Conservation (phyloP, 148 eudicot species). For the Fagopyrum esculentum region DNA sequence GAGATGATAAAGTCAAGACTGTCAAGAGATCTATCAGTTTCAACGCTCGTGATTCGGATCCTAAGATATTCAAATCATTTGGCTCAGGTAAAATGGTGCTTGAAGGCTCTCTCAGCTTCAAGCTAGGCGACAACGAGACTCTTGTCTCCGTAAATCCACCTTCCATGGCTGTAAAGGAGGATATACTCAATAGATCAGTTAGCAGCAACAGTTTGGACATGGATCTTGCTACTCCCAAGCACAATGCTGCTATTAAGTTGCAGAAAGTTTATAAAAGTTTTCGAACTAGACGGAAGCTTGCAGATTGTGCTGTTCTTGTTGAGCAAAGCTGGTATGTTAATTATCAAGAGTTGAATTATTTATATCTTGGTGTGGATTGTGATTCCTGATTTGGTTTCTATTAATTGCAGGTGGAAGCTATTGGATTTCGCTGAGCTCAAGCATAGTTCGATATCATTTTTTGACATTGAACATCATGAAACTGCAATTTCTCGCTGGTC, state of each 20-base stretch:
- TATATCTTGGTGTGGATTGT: neutral
- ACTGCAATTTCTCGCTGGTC: constrained; percentile 97
- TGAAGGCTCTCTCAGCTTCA: constrained; percentile 52
- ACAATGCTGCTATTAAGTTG: constrained; percentile 81
- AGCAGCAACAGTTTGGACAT: constrained; percentile 7
- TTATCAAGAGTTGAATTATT: neutral
- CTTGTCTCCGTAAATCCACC: constrained; percentile 27
- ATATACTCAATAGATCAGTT: constrained; percentile 3
- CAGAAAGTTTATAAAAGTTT: constrained; percentile 98
- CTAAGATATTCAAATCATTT: constrained; percentile 28
- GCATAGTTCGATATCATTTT: constrained; percentile 86
- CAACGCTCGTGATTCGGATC: constrained; percentile 31
- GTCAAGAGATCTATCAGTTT: constrained; percentile 46
- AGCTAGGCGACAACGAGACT: constrained; percentile 25
- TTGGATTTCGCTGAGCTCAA: constrained; percentile 87
- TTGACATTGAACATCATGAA: constrained; percentile 78
- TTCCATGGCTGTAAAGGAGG: constrained; percentile 7
- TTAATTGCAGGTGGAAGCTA: constrained; percentile 70
- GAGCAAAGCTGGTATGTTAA: constrained; percentile 80
- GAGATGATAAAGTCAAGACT: constrained; percentile 39
- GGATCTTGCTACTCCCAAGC: constrained; percentile 47
- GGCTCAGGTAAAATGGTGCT: constrained; percentile 32
- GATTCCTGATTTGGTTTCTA: neutral
- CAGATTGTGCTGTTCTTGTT: constrained; percentile 93
- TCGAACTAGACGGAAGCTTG: constrained; percentile 86